Base-by-base conservation (phyloP, 2,329 filamentous ascomycete genomes). In the Aspergillus pseudoterreus region DNA sequence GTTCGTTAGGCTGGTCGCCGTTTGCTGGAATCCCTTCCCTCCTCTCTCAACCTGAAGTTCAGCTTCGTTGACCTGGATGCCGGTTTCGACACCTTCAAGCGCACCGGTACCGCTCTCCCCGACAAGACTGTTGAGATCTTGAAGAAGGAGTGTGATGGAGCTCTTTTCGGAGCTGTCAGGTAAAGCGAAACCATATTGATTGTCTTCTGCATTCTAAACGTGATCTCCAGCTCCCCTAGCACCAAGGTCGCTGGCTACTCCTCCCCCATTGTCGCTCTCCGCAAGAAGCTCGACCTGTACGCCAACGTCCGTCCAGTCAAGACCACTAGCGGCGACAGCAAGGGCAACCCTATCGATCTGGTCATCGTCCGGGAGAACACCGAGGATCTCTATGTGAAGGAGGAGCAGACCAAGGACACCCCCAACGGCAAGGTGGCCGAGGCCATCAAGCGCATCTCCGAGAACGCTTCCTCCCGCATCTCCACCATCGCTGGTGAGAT, bases 321-420 rank as follows among this genome's bases (percentile, higher is more conserved):
- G 79, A 88, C 87, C 43, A 87, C 83, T 32, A 81, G 83, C 49
- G 72, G 71, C 24, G 68, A 70, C 36, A 69, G 70, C 56, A 69
- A 67, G 30, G 64, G 68, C 51, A 71, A 73, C 64, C 87, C 88
- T 57, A 91, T 96, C 67, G 94, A 99, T 76, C 87, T 99, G 72
- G 94, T 99, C 66, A 99, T 97, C 65, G 94, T 97, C 50, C 89
- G 94, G 59, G 94, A 99, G 76, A 99, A 99, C 79, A 99, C 94
- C 30, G 94, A 99, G 78, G 94, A 99, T 71, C 82, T 99, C 38
- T 96, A 96, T 75, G 92, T 99, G 64, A 97, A 97, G 78, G 88
- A 97, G 72, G 94, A 99, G 78, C 86, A 80, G 71, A 96, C 91
- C 19, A 86, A 83, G 69, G 83, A 89, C 49, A 84, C 82, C 30